A percentile compares a stretch with the other conserved stretches of the same genome.
phyloP scores from a whole-genome alignment of 2,329 filamentous ascomycete genomes.

The Pseudogymnoascus sp. region DNA sequence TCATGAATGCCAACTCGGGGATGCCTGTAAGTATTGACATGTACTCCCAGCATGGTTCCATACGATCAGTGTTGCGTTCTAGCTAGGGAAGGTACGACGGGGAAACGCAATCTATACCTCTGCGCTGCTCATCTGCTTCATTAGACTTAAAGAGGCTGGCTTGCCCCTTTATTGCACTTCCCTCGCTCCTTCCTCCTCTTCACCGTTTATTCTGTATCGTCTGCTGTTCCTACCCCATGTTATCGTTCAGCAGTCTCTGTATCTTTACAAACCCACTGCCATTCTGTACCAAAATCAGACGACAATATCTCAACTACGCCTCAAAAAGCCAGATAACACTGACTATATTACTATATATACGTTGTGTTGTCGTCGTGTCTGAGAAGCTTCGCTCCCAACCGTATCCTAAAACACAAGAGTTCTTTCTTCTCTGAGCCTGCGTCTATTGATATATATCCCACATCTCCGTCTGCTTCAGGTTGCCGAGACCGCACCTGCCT shows the following conservation, averaged over 20 bases:
- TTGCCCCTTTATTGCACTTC: not conserved
- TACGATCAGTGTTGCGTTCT: not conserved
- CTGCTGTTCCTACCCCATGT: not conserved
- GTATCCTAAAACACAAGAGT: not conserved
- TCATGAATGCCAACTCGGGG: not conserved
- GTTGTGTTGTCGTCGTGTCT: slow-evolving; percentile 1
- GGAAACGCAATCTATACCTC: not conserved
- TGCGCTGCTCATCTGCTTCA: not conserved
- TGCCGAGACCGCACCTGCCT: slow-evolving; percentile 4
- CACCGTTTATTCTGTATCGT: not conserved
- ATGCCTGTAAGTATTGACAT: not conserved
- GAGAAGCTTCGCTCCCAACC: not conserved
- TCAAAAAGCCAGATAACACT: not conserved
- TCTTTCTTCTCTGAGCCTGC: not conserved
- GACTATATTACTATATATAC: not conserved
- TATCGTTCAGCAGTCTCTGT: not conserved
- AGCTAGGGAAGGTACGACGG: not conserved
- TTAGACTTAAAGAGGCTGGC: not conserved
- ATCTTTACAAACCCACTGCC: not conserved
- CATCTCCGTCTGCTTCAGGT: not conserved
- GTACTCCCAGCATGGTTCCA: not conserved
- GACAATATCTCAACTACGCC: not conserved
- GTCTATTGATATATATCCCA: not conserved
- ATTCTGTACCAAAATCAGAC: not conserved
- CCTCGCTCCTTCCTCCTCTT: not conserved